A percentile compares a stretch with the other conserved stretches of the same genome.
These are phyloP conservation scores for Candida quercuum DNA, from an alignment of 805 yeast species.

Conservation along the genomic window DNA sequence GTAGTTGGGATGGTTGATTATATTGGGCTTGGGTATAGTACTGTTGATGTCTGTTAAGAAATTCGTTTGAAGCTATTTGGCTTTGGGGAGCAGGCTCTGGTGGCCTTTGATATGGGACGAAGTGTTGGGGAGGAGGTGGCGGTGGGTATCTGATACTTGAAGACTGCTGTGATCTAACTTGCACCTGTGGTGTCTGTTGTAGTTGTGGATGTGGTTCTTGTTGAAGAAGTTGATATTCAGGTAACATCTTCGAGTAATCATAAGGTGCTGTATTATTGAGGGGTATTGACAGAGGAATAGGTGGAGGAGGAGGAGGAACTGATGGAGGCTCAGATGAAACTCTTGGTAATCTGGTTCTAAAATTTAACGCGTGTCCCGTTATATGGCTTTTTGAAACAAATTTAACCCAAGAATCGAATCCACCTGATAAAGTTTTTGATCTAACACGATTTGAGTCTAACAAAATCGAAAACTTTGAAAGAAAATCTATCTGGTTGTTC, in stretches of 20 bases:
- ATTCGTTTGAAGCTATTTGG: too few species aligned
- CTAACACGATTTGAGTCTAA: constrained; percentile 9
- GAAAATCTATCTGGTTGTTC: constrained; percentile 26
- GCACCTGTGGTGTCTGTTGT: too few species aligned
- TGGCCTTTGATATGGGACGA: background rate
- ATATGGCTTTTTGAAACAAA: constrained; percentile 26
- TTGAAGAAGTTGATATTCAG: constrained; percentile 14
- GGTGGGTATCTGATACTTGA: constrained; percentile 3
- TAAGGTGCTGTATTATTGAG: constrained; percentile 11
- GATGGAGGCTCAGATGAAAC: constrained; percentile 27
- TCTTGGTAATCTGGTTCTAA: constrained; percentile 23
- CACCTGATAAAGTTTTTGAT: constrained; percentile 34
- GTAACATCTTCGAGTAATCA: constrained; percentile 12
- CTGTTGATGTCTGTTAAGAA: background rate
- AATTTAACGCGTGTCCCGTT: constrained; percentile 12
- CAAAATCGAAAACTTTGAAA: constrained; percentile 24
- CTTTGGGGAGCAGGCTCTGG: constrained; percentile 5
- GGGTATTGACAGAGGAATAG: constrained; percentile 8
- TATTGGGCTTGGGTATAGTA: background rate
- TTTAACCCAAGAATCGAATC: constrained; percentile 39
- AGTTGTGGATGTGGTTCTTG: constrained; percentile 9
- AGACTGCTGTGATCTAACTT: background rate
- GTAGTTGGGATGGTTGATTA: constrained; percentile 7
- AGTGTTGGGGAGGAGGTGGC: constrained; percentile 9
- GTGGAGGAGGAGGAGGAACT: constrained; percentile 19